These are phyloP conservation scores for Knufia petricola DNA, from an alignment of 2,329 filamentous ascomycete species.

Conservation along the genomic window DNA sequence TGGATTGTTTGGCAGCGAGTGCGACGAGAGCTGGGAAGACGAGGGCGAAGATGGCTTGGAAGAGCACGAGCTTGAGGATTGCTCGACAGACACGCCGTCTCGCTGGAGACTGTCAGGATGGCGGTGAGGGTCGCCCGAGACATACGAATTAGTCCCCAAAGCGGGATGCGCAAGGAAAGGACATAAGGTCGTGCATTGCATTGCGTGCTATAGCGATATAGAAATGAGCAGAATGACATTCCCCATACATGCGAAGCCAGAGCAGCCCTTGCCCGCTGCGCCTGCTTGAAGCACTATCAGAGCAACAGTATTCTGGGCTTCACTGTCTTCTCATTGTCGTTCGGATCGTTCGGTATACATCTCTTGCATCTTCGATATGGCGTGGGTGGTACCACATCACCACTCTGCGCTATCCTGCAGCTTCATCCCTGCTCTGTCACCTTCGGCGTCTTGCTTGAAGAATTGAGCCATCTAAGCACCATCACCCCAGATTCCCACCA, in stretches of 20 bases:
- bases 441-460: background rate
- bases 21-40: background rate
- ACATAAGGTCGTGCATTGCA: background rate
- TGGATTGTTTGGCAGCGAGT: background rate
- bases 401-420: no score
- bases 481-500: conserved; percentile 42
- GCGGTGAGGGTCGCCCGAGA: no score
- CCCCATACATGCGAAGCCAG: background rate
- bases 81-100: no score
- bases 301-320: background rate
- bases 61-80: background rate
- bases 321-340: background rate
- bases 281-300: background rate
- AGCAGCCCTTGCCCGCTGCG: background rate
- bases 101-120: no score
- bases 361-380: background rate
- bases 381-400: no score
- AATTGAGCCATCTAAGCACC: conserved; percentile 20
- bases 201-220: conserved; percentile 5
- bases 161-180: no score
- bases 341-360: background rate
- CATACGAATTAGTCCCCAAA: no score
- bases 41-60: background rate
- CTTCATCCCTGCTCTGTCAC: background rate
- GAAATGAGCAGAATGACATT: conserved; percentile 9